A percentile compares a stretch with the other conserved stretches of the same genome.
Conservation (phyloP, 257 asterid genomes). For the Osmanthus fragrans region DNA sequence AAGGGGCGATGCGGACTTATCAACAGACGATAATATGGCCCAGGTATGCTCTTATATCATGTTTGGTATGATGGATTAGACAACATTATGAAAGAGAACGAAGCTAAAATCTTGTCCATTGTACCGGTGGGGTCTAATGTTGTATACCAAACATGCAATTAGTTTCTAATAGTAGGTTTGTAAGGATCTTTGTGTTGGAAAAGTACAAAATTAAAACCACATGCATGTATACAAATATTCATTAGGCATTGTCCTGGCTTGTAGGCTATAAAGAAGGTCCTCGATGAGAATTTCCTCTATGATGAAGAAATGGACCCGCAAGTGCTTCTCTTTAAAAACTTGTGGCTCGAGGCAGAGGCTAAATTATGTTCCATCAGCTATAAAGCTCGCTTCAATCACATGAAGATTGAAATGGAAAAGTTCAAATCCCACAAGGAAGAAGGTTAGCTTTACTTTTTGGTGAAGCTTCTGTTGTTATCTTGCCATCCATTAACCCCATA, state of each 20-base stretch:
- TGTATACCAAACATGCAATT: neutral
- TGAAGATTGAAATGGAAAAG: conserved; percentile 68
- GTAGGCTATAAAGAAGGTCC: conserved; percentile 79
- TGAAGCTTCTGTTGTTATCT: neutral
- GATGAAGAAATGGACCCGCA: conserved; percentile 60
- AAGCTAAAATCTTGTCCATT: neutral
- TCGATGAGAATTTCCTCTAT: conserved; percentile 61
- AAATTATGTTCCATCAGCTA: conserved; percentile 72
- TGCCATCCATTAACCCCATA: neutral
- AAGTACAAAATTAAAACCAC: conserved; percentile 42
- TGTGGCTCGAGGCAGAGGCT: conserved; percentile 98
- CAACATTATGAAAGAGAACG: neutral
- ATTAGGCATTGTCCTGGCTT: conserved; percentile 21
- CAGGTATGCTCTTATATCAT: conserved; percentile 43
- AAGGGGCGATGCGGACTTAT: conserved; percentile 39
- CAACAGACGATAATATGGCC: conserved; percentile 50
- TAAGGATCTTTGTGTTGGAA: neutral
- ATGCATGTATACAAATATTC: neutral
- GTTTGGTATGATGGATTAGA: neutral
- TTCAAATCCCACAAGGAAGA: conserved; percentile 38
- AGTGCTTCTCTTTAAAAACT: conserved; percentile 66
- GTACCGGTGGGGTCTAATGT: neutral
- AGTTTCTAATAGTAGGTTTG: neutral
- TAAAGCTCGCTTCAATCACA: conserved; percentile 72
- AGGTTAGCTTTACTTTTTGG: conserved; percentile 42